A percentile compares a stretch with the other conserved stretches of the same genome.
These are phyloP conservation scores for Adansonia grandidieri DNA, from an alignment of 441 rosid species.

Conservation along the genomic window DNA sequence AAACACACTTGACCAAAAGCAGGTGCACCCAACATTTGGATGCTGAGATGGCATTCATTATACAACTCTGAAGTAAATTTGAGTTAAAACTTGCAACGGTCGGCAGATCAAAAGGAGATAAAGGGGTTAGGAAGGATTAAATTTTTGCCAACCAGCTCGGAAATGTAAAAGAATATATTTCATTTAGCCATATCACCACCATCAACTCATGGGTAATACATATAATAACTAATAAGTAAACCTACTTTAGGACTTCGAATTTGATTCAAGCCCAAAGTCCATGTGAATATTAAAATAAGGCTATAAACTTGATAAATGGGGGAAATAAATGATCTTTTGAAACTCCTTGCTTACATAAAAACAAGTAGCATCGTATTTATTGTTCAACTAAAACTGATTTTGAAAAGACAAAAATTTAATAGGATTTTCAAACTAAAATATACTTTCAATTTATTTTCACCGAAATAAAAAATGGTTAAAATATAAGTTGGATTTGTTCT, in stretches of 20 bases:
- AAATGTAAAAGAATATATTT: not conserved
- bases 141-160: not conserved
- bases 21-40: not conserved
- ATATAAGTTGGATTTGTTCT: not conserved
- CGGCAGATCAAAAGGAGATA: not conserved
- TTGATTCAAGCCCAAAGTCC: not conserved
- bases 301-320: slow-evolving; percentile 10
- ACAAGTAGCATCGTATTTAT: not conserved
- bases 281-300: not conserved
- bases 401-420: slow-evolving; percentile 1
- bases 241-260: slow-evolving; percentile 8
- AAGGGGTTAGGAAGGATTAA: slow-evolving; percentile 5
- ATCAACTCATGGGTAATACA: not conserved
- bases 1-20: not conserved
- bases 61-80: not conserved
- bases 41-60: slow-evolving; percentile 6
- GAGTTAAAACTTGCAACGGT: not conserved
- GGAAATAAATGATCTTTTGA: not conserved
- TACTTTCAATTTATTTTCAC: not conserved
- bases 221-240: not conserved
- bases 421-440: slow-evolving; percentile 23
- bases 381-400: slow-evolving; percentile 1
- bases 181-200: not conserved
- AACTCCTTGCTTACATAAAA: not conserved
- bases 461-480: not conserved